phyloP scores from a whole-genome alignment of 306 rosid genomes.

The Malus asiatica region DNA sequence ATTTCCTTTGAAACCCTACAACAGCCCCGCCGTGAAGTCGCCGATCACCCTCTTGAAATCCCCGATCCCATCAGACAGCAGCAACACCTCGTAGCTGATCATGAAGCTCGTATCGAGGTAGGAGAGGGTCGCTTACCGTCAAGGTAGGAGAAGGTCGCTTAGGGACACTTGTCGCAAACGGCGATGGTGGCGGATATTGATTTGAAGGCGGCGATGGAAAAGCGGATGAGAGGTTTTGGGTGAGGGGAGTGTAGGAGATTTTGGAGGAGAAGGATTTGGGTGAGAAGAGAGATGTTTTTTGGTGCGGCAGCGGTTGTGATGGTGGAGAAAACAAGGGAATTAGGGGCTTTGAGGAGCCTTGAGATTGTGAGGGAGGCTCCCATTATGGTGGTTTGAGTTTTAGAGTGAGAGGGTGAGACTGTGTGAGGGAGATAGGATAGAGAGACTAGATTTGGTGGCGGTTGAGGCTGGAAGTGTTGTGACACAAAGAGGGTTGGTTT shows the following conservation, averaged over 20 bases:
- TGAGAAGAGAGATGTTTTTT: no score
- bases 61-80: no score
- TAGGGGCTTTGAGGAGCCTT: no score
- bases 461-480: no score
- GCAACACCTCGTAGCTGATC: no score
- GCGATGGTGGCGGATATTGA: conserved; percentile 64
- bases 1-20: no score
- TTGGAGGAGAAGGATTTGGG: not conserved
- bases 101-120: not conserved
- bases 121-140: conserved; percentile 17
- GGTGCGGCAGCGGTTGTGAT: no score
- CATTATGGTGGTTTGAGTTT: conserved; percentile 22
- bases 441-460: no score
- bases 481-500: no score
- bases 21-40: no score
- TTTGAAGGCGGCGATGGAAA: conserved; percentile 34
- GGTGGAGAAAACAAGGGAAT: no score
- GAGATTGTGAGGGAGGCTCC: conserved; percentile 29
- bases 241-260: conserved; percentile 27
- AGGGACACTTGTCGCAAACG: conserved; percentile 71
- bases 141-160: conserved; percentile 74
- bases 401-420: not conserved
- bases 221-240: conserved; percentile 33
- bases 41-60: no score
- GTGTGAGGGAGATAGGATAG: not conserved